Base-by-base conservation (phyloP, 148 eudicot genomes). In the Cornus controversa region DNA sequence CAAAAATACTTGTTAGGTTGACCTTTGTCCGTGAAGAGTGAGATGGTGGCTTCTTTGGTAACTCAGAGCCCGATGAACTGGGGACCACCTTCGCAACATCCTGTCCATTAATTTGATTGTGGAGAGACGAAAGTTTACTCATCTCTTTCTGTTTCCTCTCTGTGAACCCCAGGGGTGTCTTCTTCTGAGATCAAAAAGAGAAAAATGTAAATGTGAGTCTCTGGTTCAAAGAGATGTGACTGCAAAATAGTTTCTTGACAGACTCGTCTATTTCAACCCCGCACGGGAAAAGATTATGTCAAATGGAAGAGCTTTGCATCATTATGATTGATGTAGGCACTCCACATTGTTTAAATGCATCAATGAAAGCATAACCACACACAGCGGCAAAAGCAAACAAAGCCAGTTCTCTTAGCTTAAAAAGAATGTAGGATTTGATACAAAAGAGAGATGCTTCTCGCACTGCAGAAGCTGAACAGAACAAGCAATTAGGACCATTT, bases 1-100 rank as follows among this genome's bases (percentile, higher is more conserved):
- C 77, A 14, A 84, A 85, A 68, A 96, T 86, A 36, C 91, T 81
- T 26, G 94, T 71, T 75, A 93, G 71, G 65, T 57, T 72, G 14
- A 85, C 88, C 72, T 85, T 89, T 5, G 80, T 8, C 47, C 87
- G 87, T 9, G 83, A 66, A 24, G 57, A 69, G 16, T 73, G 77
- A 54, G 78, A 31, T 53, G 78, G 73, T 24, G 84, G 75, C 78
- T 77, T 86, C 81, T 84, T 82, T 73, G 47, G 77, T 25, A 73
- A 40, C 71, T 84, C 85, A 18, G 72, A 73, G 74, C 77, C 74
- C 29, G 75, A 72, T 42, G 75, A 69, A 67, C 34, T 67, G 60
- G 78, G 71, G 36, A 72, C 68, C 58, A 22, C 79, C 66, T 54
- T 78, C 62, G 78, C 65, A 62, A 70, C 69, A 50, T 53, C 80